These are phyloP conservation scores for Globisporangium canariense DNA, from an alignment of 352 stramenopile genomes.

Conservation along the genomic window DNA sequence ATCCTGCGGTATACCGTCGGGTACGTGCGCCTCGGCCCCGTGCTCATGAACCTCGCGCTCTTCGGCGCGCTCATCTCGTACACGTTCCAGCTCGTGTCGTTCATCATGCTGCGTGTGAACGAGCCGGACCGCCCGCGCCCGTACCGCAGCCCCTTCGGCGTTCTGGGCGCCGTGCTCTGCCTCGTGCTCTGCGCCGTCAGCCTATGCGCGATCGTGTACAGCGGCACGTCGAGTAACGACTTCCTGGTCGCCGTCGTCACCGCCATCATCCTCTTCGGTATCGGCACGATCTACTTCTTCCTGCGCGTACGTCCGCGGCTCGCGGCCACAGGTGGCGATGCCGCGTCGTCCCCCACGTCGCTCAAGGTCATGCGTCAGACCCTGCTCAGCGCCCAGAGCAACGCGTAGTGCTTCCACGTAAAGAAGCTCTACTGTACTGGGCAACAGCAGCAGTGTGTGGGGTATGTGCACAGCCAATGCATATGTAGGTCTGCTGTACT, in stretches of 20 bases:
- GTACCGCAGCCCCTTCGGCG: constrained; percentile 54
- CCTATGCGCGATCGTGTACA: constrained; percentile 66
- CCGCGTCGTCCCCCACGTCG: constrained; percentile 16
- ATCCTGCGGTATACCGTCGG: constrained; percentile 59
- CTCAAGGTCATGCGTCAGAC: constrained; percentile 30
- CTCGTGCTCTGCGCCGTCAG: constrained; percentile 41
- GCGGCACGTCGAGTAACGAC: constrained; percentile 43
- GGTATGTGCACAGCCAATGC: not conserved
- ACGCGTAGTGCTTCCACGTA: not conserved
- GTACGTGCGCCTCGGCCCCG: constrained; percentile 48
- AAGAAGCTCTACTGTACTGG: not conserved
- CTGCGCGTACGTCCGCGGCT: constrained; percentile 25
- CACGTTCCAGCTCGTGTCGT: constrained; percentile 57
- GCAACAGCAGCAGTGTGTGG: not conserved
- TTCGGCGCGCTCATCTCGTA: constrained; percentile 63
- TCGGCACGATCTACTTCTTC: constrained; percentile 45
- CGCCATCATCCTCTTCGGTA: constrained; percentile 39
- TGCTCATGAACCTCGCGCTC: constrained; percentile 68
- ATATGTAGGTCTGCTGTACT: not conserved
- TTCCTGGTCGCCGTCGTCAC: constrained; percentile 59
- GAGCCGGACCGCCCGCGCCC: constrained; percentile 47
- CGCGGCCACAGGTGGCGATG: constrained; percentile 4
- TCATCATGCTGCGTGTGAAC: constrained; percentile 51
- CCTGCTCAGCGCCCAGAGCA: constrained; percentile 20
- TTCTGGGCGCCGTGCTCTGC: constrained; percentile 46